Base-by-base conservation (phyloP, 176 grass and related monocot species). In the Metroxylon sagu region DNA sequence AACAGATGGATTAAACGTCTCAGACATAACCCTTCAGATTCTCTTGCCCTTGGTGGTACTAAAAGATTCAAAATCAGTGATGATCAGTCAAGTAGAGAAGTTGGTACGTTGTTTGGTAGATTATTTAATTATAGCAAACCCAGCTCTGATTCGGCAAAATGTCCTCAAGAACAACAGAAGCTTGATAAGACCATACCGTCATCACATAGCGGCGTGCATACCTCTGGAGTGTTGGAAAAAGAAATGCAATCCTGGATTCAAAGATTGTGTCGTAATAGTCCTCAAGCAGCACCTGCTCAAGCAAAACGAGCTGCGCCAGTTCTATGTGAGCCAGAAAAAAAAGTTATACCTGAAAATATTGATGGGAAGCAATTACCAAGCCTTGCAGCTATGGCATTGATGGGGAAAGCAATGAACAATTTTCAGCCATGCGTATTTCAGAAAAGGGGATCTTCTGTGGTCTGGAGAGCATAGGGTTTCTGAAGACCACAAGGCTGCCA, bases 381-480 rank as follows among this genome's bases (percentile, higher is more conserved):
- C 80, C 81, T 96, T 35, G 59, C 53, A 4, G 86, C 91, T 51
- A 87, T 90, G 91, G 91, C 91, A 14, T 82, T 96, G 83, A 87
- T 96, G 80, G 91, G 91, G 10, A 80, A 72, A 53, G 69, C 64
- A 25, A 87, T 90, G 75, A 87, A 76, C 50, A 84, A 82, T 71
- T 54, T 80, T 39, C 78, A 75, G 16, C 80, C 87, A 0, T 83
- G 76, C 25, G 75, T 78, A 65, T 76, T 66, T 52, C 48, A 85
- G 57, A 80, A 29, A 56, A 87, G 68, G 71, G 92, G 80, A 1
- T 66, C 78, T 17, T 77, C 73, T 8, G 62, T 97, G 50, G 67
- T 88, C 43, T 97, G 87, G 92, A 88, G 85, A 62, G 67, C 70
- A 2, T 74, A 80, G 14, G 56, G 64, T 35, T 39, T 61, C 15